A percentile compares a stretch with the other conserved stretches of the same genome.
Evolutionary conservation across 306 rosid genomes (phyloP).

Genomic region (Amphicarpaea edgeworthii): DNA sequence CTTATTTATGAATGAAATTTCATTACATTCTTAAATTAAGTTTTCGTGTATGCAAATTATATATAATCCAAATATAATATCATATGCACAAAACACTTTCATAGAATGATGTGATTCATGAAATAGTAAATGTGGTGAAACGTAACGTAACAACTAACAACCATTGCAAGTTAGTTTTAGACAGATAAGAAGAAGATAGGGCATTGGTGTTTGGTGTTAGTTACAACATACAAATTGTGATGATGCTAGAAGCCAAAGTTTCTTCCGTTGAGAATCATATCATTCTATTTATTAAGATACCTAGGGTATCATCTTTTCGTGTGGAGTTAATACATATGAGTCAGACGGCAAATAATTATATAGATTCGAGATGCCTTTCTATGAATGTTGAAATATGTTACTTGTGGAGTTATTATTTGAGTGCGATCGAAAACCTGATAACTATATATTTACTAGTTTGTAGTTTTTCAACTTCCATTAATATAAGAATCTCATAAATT

Average conservation of each 20-base stretch:
- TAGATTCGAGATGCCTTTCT: slow-evolving; percentile 3
- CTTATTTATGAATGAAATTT: too few relatives aligned
- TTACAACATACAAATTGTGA: slow-evolving; percentile 44
- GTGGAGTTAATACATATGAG: not conserved
- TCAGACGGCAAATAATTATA: not conserved
- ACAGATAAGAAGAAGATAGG: slow-evolving; percentile 24
- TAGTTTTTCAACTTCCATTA: not conserved
- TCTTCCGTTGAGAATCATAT: slow-evolving; percentile 21
- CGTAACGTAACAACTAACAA: slow-evolving; percentile 5
- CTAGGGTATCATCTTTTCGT: slow-evolving; percentile 14
- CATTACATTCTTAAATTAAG: too few relatives aligned
- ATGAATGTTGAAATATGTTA: not conserved
- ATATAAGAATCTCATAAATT: not conserved
- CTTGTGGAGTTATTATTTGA: not conserved
- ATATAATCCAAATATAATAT: not conserved
- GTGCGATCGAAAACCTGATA: not conserved
- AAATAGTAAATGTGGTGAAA: not conserved
- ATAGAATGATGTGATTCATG: too few relatives aligned
- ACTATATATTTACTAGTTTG: not conserved
- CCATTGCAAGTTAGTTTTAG: slow-evolving; percentile 16
- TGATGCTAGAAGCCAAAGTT: slow-evolving; percentile 24
- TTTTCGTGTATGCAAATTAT: too few relatives aligned
- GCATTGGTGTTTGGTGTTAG: slow-evolving; percentile 39
- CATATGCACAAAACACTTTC: not conserved
- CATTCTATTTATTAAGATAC: not conserved